phyloP scores from a whole-genome alignment of 129 eudicot species.

The Tagetes patula region DNA sequence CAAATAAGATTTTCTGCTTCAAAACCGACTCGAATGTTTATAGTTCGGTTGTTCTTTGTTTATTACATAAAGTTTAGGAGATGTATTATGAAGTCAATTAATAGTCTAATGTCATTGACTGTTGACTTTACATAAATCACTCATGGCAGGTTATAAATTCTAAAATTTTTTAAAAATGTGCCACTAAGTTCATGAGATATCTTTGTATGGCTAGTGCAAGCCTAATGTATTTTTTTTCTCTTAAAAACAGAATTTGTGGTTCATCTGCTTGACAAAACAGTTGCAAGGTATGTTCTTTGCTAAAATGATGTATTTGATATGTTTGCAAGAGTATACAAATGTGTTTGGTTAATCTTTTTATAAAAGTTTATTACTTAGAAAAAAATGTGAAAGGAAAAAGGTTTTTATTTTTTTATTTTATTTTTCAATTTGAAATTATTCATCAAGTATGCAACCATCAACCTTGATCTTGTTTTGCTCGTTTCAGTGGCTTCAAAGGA shows the following conservation, averaged over 20 bases:
- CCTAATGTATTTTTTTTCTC: constrained; percentile 17
- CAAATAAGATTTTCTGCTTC: background rate
- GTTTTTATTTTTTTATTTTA: background rate
- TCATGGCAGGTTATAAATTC: background rate
- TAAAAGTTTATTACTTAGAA: background rate
- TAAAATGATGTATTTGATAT: background rate
- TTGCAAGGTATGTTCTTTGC: constrained; percentile 53
- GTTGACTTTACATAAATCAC: background rate
- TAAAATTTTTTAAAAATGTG: background rate
- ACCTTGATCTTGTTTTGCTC: constrained; percentile 25
- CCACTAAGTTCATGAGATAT: background rate
- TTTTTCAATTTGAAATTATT: background rate
- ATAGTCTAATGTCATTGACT: background rate
- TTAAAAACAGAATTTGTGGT: constrained; percentile 65
- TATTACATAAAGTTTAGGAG: background rate
- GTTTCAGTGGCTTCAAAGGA: constrained; percentile 58
- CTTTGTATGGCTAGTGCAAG: constrained; percentile 16
- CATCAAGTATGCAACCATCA: background rate
- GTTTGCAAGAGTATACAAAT: background rate
- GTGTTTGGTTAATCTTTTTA: background rate
- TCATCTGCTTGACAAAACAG: constrained; percentile 66
- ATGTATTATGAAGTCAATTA: constrained; percentile 2
- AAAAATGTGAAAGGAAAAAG: background rate
- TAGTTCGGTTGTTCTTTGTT: background rate
- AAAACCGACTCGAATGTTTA: background rate